These are phyloP conservation scores for Cladophialophora immunda DNA, from an alignment of 2,329 filamentous ascomycete genomes.

Conservation along the genomic window DNA sequence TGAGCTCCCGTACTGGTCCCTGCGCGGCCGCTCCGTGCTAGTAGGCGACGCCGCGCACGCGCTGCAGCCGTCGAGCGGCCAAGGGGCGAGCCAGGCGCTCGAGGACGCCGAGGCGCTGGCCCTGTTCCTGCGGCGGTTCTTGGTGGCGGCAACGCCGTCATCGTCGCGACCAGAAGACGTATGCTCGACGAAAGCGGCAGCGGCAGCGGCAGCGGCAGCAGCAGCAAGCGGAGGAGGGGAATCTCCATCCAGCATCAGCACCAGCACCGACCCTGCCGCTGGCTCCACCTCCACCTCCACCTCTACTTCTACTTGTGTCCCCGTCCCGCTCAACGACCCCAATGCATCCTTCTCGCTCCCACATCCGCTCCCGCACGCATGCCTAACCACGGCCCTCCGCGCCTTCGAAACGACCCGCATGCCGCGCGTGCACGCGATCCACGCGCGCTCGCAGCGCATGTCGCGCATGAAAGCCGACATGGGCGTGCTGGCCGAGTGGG, in stretches of 20 bases:
- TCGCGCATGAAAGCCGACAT: conserved; percentile 49
- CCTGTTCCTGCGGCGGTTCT: conserved; percentile 50
- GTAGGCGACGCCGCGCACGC: conserved; percentile 68
- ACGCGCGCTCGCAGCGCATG: conserved; percentile 45
- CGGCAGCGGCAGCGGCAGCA: neutral
- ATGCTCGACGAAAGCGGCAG: too few relatives aligned
- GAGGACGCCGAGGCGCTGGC: conserved; percentile 62
- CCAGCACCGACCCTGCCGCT: too few relatives aligned
- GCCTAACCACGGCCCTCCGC: conserved; percentile 40
- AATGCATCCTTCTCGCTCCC: too few relatives aligned
- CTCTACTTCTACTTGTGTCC: too few relatives aligned
- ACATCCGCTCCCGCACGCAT: too few relatives aligned
- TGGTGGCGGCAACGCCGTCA: conserved; percentile 35
- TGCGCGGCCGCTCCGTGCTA: conserved; percentile 57
- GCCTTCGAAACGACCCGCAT: conserved; percentile 48
- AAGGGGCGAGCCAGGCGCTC: conserved; percentile 64
- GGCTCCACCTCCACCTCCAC: too few relatives aligned
- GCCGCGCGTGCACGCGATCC: conserved; percentile 47
- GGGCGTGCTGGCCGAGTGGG: conserved; percentile 46
- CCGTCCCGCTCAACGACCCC: too few relatives aligned
- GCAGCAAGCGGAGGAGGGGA: too few relatives aligned
- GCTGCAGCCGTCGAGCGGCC: conserved; percentile 62
- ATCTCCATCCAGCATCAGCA: too few relatives aligned
- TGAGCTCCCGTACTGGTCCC: conserved; percentile 57
- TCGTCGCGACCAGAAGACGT: too few relatives aligned